Percentiles rank a stretch among this genome's conserved stretches.
phyloP scores from a whole-genome alignment of 495 filamentous ascomycete species.

The Xylaria telfairii region DNA sequence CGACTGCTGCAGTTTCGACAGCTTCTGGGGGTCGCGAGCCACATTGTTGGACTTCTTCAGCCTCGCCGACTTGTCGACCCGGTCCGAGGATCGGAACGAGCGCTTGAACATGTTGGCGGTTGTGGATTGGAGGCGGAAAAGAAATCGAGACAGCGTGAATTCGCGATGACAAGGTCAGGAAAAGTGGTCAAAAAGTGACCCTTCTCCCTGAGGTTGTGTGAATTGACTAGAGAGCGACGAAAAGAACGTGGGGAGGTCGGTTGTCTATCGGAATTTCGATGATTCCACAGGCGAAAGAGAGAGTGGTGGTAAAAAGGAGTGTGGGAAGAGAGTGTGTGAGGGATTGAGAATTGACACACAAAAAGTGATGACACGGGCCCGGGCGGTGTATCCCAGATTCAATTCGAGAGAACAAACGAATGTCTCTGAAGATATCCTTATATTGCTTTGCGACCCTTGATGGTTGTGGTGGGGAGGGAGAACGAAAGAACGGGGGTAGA shows the following conservation, averaged over 20 bases:
- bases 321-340: conserved; percentile 31
- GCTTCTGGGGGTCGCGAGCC: conserved; percentile 73
- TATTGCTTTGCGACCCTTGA: conserved; percentile 58
- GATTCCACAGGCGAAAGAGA: conserved; percentile 33
- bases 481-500: conserved; percentile 38
- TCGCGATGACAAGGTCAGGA: conserved; percentile 39
- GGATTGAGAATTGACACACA: conserved; percentile 50
- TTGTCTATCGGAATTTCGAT: conserved; percentile 24
- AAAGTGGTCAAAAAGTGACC: conserved; percentile 1
- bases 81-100: conserved; percentile 76
- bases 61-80: conserved; percentile 80
- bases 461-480: conserved; percentile 54
- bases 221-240: conserved; percentile 55
- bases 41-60: conserved; percentile 66
- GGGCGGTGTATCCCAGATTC: conserved; percentile 51
- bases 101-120: conserved; percentile 78
- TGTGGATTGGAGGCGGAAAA: conserved; percentile 31
- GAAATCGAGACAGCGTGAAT: conserved; percentile 43
- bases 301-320: conserved; percentile 27
- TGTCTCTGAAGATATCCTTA: conserved; percentile 51
- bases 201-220: conserved; percentile 22
- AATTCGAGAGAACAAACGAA: conserved; percentile 42
- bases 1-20: conserved; percentile 71
- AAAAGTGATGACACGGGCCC: conserved; percentile 57
- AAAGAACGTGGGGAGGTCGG: conserved; percentile 43